Base-by-base conservation (phyloP, 1,284 basidiomycete species). In the Tilletia indica region DNA sequence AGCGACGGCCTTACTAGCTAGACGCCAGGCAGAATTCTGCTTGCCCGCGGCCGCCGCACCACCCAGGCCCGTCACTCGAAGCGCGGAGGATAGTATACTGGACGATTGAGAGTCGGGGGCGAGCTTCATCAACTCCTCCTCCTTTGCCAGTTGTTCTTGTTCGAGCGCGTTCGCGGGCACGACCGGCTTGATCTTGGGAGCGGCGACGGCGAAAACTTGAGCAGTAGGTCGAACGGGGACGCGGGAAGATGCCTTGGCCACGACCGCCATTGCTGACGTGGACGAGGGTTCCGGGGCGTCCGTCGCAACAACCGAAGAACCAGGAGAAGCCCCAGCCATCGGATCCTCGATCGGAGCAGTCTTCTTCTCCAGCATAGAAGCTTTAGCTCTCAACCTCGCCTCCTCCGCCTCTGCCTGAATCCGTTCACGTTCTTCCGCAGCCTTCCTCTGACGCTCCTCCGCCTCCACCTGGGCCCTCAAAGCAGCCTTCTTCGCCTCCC, bases 141-240 rank as follows among this genome's bases (percentile, higher is more conserved):
- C 61, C 61, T 64, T 64, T 6, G 31, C 61, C 12, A 64, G 36
- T 19, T 39, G 61, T 14, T 21, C 19, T 36, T 64, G 31, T n/a
- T 64, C 61, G 11, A 36, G 31, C 16, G 61, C 61, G 39, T 39
- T 39, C 36, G 61, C 31, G 61, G 61, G 61, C 2, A 39, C 61
- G 6, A 38, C 61, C 16, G 61, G 12, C n/a, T 21, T 11, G 61
- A 64, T n/a, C 61, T 64, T 64, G 34, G 61, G 36, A n/a, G 61
- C 61, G 14, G 61, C 61, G 12, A 64, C 61, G 16, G 61, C 61
- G n/a, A 64, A 64, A 2, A 42, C 38, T 42, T 64, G 61, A 6
- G 61, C 34, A 12, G 61, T 3, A 11, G 61, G 34, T 16, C 36
- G 12, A 14, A 34, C 61, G 4, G 61, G 61, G 36, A 64, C 61